A percentile compares a stretch with the other conserved stretches of the same genome.
Evolutionary conservation across 2,329 filamentous ascomycete species (phyloP).

Genomic region (Ophiostoma populinum): DNA sequence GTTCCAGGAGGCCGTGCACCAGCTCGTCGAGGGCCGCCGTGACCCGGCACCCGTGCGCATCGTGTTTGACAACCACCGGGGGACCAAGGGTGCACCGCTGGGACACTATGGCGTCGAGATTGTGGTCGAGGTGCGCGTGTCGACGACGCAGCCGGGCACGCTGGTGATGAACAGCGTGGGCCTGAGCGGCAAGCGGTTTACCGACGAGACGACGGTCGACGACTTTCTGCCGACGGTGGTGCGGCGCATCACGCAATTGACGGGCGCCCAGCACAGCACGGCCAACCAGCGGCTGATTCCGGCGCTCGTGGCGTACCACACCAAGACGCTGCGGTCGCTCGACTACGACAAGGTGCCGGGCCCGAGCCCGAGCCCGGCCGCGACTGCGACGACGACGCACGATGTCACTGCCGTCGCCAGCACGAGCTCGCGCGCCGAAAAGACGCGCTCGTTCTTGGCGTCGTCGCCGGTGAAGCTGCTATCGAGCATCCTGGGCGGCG

Average conservation of each 20-base stretch:
- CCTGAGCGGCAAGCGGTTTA: conserved; percentile 50
- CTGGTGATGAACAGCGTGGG: conserved; percentile 38
- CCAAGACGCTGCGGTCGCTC: conserved; percentile 57
- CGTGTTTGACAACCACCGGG: conserved; percentile 52
- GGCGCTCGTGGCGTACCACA: conserved; percentile 59
- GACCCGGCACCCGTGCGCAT: conserved; percentile 54
- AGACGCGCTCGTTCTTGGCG: conserved; percentile 51
- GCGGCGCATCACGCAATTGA: conserved; percentile 55
- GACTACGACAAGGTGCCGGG: too few species aligned
- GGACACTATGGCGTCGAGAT: conserved; percentile 57
- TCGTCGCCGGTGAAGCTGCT: conserved; percentile 84
- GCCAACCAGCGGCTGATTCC: conserved; percentile 47
- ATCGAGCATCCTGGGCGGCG: conserved; percentile 50
- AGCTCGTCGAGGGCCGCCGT: conserved; percentile 44
- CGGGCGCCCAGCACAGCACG: conserved; percentile 52
- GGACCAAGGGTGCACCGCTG: conserved; percentile 47
- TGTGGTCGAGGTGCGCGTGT: conserved; percentile 41
- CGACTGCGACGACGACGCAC: neutral
- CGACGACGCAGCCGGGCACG: conserved; percentile 21
- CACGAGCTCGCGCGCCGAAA: conserved; percentile 39
- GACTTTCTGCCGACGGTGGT: conserved; percentile 61
- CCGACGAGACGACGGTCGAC: conserved; percentile 54
- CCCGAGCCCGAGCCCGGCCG: neutral
- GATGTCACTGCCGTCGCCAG: neutral
- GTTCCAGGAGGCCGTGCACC: conserved; percentile 50